phyloP scores from a whole-genome alignment of 805 yeast species.

The Wickerhamomyces sydowiorum region DNA sequence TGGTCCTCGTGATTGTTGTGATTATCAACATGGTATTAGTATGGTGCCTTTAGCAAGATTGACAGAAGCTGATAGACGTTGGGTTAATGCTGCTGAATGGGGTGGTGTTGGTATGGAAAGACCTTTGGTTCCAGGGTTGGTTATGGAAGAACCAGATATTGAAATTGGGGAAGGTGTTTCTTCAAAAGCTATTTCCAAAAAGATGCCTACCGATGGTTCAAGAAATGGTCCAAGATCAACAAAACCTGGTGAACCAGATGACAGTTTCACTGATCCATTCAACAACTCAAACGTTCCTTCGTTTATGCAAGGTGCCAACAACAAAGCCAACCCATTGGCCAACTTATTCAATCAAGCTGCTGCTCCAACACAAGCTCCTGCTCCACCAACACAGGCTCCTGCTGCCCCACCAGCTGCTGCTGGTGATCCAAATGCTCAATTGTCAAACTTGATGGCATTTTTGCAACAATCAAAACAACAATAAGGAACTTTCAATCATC shows the following conservation, averaged over 20 bases:
- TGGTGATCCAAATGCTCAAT: constrained; percentile 32
- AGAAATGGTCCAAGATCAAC: constrained; percentile 83
- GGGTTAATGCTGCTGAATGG: constrained; percentile 90
- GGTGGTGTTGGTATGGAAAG: constrained; percentile 89
- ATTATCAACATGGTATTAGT: constrained; percentile 85
- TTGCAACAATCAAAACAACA: constrained; percentile 29
- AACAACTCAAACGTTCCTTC: constrained; percentile 19
- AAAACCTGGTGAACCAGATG: constrained; percentile 48
- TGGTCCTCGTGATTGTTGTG: constrained; percentile 98
- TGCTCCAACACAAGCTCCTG: constrained; percentile 15
- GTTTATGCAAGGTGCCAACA: constrained; percentile 29
- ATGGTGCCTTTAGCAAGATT: constrained; percentile 81
- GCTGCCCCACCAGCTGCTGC: constrained; percentile 8
- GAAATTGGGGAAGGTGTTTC: constrained; percentile 93
- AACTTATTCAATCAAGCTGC: constrained; percentile 33
- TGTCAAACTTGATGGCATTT: constrained; percentile 37
- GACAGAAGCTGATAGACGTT: constrained; percentile 89
- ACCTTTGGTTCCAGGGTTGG: constrained; percentile 71
- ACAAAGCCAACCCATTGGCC: constrained; percentile 41
- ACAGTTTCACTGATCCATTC: constrained; percentile 23
- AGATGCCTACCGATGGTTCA: constrained; percentile 87
- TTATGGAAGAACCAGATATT: constrained; percentile 95
- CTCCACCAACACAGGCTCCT: constrained; percentile 15
- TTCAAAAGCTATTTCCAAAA: constrained; percentile 83
- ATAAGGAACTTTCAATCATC: too few relatives aligned